Conservation (phyloP, 495 filamentous ascomycete genomes). For the Tuber aestivum region DNA sequence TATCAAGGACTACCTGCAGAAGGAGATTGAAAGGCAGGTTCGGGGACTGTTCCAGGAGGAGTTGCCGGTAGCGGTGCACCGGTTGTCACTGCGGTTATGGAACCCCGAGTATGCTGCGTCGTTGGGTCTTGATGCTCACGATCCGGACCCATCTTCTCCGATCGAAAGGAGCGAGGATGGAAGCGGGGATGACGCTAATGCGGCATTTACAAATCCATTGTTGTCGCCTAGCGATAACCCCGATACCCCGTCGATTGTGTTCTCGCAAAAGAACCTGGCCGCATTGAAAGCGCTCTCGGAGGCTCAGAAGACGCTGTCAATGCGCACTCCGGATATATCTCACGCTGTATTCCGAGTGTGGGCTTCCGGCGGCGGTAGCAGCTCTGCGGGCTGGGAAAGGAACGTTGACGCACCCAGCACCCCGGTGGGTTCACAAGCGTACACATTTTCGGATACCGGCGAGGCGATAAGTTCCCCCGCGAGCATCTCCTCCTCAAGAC, state of each 20-base stretch:
- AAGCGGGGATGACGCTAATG: slow-evolving; percentile 48
- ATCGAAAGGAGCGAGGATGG: slow-evolving; percentile 44
- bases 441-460: slow-evolving; percentile 55
- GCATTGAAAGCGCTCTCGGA: slow-evolving; percentile 65
- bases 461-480: slow-evolving; percentile 47
- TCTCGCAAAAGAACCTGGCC: slow-evolving; percentile 37
- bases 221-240: slow-evolving; percentile 33
- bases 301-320: slow-evolving; percentile 76
- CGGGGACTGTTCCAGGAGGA: slow-evolving; percentile 95
- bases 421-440: slow-evolving; percentile 47
- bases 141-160: slow-evolving; percentile 20
- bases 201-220: slow-evolving; percentile 39
- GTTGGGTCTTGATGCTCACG: slow-evolving; percentile 29
- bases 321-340: slow-evolving; percentile 75
- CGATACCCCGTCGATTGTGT: slow-evolving; percentile 28
- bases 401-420: slow-evolving; percentile 53
- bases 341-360: slow-evolving; percentile 87
- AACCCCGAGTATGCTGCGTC: slow-evolving; percentile 70
- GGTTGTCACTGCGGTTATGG: slow-evolving; percentile 82
- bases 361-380: slow-evolving; percentile 52
- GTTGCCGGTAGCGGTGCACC: slow-evolving; percentile 89
- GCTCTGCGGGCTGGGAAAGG: slow-evolving; percentile 57
- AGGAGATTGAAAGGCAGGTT: slow-evolving; percentile 91
- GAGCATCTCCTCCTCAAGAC: slow-evolving; percentile 48
- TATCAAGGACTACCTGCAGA: slow-evolving; percentile 92